Base-by-base conservation (phyloP, 2,329 filamentous ascomycete genomes). In the Sporothrix brunneoviolacea region DNA sequence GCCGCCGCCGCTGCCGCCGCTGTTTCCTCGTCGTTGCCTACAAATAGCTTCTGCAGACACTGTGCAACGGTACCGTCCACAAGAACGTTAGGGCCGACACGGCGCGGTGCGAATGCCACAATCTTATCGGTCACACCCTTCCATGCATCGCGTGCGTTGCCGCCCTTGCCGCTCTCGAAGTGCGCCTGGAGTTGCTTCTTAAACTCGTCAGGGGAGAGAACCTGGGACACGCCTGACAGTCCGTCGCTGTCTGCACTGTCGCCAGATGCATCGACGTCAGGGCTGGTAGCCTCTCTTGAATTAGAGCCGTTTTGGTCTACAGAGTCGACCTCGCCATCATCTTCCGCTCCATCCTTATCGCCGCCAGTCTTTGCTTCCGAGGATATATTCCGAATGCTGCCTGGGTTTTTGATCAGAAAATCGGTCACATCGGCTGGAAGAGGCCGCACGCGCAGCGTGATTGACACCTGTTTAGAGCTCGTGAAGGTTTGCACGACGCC, bases 11-110 rank as follows among this genome's bases (percentile, higher is more conserved):
- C 59, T 50, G 24, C 16, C 4, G 69, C 68, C 8, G 68, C 65
- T 3, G 69, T 69, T 19, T 63, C 58, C 22, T 56, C 57, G 5
- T 65, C 63, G 22, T 22, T 63, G 6, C 63, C 57, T 0, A 68
- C 64, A 58, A 82, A 91, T 70, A 88, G 83, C 70, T 82, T 86
- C 42, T 84, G 76, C 58, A 88, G 87, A 37, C 86, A 80, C 32
- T 82, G 79, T 16, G 80, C 79, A 36, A 79, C 73, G 0, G 91
- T 96, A 4, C 81, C 76, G 64, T 98, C 93, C 52, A 98, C 81
- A 7, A 98, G 75, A 4, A 98, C 69, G 64, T 98, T 98, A 2
- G 91, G 89, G 0, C 93, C 93, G 12, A 83, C 83, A 58, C 91
- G 75, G 50, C 86, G 77, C 2, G 93, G 91, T 0, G 91, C 93